Percentiles rank a stretch among this genome's conserved stretches.
Conservation (phyloP, 78 protist genomes). For the Reticulomyxa filosa region DNA sequence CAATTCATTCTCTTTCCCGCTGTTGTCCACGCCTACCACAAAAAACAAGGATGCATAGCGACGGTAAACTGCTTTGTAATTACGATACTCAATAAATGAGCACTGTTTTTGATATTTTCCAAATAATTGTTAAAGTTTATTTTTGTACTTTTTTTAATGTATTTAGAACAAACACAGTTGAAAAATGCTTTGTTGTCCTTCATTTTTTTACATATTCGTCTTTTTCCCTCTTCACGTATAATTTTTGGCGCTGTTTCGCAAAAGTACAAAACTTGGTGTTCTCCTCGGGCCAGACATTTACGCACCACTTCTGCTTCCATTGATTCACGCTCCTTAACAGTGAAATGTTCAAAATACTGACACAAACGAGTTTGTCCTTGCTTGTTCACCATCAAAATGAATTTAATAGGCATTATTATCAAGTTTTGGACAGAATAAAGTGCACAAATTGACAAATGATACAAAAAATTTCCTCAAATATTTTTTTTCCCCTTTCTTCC, state of each 20-base stretch:
- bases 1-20: constrained; percentile 57
- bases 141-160: too few species aligned
- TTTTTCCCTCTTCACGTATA: too few species aligned
- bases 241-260: too few species aligned
- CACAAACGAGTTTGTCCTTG: constrained; percentile 84
- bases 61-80: constrained; percentile 58
- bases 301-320: constrained; percentile 48
- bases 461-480: too few species aligned
- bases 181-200: too few species aligned
- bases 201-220: too few species aligned
- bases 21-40: constrained; percentile 64
- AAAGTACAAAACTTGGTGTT: too few species aligned
- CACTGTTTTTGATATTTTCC: constrained; percentile 52
- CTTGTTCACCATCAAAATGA: constrained; percentile 72
- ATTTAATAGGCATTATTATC: constrained; percentile 33
- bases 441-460: too few species aligned
- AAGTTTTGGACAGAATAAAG: not conserved
- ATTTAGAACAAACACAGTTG: too few species aligned
- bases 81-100: constrained; percentile 52
- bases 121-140: not conserved
- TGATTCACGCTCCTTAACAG: constrained; percentile 33
- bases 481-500: not conserved
- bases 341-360: constrained; percentile 49
- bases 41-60: constrained; percentile 80
- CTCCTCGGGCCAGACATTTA: constrained; percentile 56